Base-by-base conservation (phyloP, 805 yeast species). In the Lachancea waltii region DNA sequence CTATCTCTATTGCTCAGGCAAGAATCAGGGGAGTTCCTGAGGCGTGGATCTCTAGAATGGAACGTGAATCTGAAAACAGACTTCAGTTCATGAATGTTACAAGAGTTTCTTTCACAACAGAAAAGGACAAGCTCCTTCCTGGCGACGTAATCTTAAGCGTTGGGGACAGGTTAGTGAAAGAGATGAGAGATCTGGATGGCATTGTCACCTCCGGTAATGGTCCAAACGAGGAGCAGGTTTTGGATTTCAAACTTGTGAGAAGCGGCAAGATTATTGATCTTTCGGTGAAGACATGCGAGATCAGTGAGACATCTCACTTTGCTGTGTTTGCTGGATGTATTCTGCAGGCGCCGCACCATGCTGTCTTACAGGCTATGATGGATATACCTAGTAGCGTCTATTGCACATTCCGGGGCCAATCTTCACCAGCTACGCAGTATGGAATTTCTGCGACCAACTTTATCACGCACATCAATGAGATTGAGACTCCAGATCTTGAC, bases 281-380 rank as follows among this genome's bases (percentile, higher is more conserved):
- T 16, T 60, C 56, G 14, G 86, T 84, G 7, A 79, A 82, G 8
- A 78, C 94, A 3, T 72, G 76, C 2, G 72, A 74, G 15, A 71
- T 87, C 3, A 65, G 69, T 20, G 69, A 70, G 27, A 85, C 95
- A 1, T 72, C 74, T 26, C 79, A 80, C 39, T 65, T 85, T 27
- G 79, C 84, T 7, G 68, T 73, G 34, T 89, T 95, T 92, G 76
- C 87, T 36, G 96, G 96, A 16, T 80, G 87, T 27, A 63, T 81
- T 5, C 60, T 89, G 23, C 97, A 89, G 55, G 72, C 77, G 26
- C 95, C 96, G n/a, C 96, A 86, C 59, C 94, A 83, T 54, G 90
- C 92, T 7, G 95, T 87, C 13, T 75, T 89, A 45, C 95, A 87
- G 63, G 77, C 83, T 26, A 79, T 84, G 73, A 75, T 75, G 37